phyloP scores from a whole-genome alignment of 345 rosid species.

The Excoecaria agallocha region DNA sequence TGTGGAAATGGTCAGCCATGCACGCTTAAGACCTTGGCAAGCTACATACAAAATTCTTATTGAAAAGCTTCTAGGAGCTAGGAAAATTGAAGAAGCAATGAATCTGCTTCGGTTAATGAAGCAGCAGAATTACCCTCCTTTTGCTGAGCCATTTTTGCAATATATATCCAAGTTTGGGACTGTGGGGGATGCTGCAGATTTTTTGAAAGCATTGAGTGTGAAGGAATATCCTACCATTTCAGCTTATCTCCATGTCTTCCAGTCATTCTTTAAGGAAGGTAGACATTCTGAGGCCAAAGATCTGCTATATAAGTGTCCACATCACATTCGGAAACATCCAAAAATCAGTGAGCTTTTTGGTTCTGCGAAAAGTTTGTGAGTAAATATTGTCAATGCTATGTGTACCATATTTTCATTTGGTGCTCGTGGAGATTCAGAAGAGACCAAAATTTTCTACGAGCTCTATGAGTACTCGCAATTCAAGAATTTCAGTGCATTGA shows the following conservation, averaged over 20 bases:
- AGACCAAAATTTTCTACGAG: background rate
- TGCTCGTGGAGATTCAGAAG: background rate
- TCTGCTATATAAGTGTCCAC: conserved; percentile 63
- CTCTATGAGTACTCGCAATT: too few relatives aligned
- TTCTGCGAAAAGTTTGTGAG: conserved; percentile 24
- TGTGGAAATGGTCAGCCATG: conserved; percentile 50
- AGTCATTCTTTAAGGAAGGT: conserved; percentile 67
- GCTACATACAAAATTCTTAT: conserved; percentile 68
- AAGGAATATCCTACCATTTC: conserved; percentile 58
- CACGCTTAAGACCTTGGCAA: conserved; percentile 70
- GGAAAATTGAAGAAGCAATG: conserved; percentile 73
- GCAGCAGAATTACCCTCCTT: conserved; percentile 56
- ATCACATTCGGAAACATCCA: conserved; percentile 64
- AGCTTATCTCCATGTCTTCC: conserved; percentile 50
- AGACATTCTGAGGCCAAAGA: conserved; percentile 79
- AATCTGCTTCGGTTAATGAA: conserved; percentile 68
- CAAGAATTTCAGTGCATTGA: too few relatives aligned
- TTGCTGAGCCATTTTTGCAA: conserved; percentile 54
- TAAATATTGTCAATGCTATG: too few relatives aligned
- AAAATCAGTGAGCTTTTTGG: conserved; percentile 63
- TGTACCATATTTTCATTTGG: background rate
- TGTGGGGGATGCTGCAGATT: conserved; percentile 58
- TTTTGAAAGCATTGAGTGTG: conserved; percentile 57
- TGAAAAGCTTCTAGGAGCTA: conserved; percentile 56
- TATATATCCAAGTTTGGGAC: conserved; percentile 74